Percentiles rank a stretch among this genome's conserved stretches.
Conservation (phyloP, 2,329 filamentous ascomycete species). For the Aureobasidium leucospermi region DNA sequence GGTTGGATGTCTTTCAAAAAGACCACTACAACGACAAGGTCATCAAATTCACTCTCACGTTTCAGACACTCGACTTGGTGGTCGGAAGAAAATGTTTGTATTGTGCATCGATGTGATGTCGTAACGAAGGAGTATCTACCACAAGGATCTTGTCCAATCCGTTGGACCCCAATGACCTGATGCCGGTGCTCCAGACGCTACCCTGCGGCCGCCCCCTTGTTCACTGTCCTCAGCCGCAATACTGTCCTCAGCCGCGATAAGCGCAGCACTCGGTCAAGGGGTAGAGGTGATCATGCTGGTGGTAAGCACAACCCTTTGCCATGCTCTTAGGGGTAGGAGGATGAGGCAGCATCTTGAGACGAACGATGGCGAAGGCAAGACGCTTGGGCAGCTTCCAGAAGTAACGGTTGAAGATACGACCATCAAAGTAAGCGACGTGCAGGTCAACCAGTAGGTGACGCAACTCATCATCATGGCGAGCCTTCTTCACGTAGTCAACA, state of each 20-base stretch:
- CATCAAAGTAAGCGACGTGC: neutral
- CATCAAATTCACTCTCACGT: too few relatives aligned
- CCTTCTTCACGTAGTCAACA: neutral
- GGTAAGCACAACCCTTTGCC: neutral
- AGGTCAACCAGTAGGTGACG: neutral
- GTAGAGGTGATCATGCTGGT: slow-evolving; percentile 1
- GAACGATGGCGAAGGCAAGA: neutral
- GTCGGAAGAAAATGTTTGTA: neutral
- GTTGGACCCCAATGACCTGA: too few relatives aligned
- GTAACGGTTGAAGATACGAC: neutral
- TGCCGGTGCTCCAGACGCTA: too few relatives aligned
- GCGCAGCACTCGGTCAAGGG: neutral
- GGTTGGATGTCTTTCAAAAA: too few relatives aligned
- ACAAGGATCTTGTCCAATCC: too few relatives aligned
- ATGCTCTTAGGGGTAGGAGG: neutral
- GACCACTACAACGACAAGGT: too few relatives aligned
- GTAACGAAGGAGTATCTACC: neutral
- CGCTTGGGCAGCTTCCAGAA: neutral
- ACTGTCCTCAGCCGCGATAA: neutral
- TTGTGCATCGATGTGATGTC: neutral
- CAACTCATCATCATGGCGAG: neutral
- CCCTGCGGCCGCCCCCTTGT: neutral
- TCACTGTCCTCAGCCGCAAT: neutral
- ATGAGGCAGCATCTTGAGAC: neutral
- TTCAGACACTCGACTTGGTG: too few relatives aligned